These are phyloP conservation scores for Sordaria brevicollis DNA, from an alignment of 495 filamentous ascomycete species.

Conservation along the genomic window DNA sequence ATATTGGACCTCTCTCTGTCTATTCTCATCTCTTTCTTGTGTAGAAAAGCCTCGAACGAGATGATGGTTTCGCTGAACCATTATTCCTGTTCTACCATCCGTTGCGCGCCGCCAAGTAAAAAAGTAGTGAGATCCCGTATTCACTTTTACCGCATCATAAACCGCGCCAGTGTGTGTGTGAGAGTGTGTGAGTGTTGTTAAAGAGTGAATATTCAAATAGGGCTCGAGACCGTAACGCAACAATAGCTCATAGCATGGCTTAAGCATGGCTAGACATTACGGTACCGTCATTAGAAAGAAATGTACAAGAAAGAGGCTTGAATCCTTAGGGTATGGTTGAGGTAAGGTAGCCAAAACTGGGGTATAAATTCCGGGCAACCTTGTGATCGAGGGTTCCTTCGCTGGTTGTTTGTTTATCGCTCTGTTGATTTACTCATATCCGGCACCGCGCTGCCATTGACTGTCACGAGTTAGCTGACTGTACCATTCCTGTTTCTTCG, in stretches of 20 bases:
- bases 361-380: background rate
- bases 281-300: background rate
- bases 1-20: background rate
- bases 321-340: too few species aligned
- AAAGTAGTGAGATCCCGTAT: background rate
- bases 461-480: slow-evolving; percentile 22
- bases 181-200: background rate
- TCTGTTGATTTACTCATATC: slow-evolving; percentile 31
- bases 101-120: background rate
- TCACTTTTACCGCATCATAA: background rate
- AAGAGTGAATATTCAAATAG: too few species aligned
- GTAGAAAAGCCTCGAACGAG: too few species aligned
- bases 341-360: background rate
- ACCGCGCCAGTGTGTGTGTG: too few species aligned
- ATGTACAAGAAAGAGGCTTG: background rate
- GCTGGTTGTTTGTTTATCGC: background rate
- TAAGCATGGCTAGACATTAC: background rate
- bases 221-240: background rate
- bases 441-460: slow-evolving; percentile 46
- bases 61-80: background rate
- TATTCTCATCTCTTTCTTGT: background rate
- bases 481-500: background rate
- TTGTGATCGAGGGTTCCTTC: background rate
- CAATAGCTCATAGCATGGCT: background rate
- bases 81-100: background rate